A percentile compares a stretch with the other conserved stretches of the same genome.
Conservation (phyloP, 2,329 filamentous ascomycete genomes). For the Lecanicillium sp. region DNA sequence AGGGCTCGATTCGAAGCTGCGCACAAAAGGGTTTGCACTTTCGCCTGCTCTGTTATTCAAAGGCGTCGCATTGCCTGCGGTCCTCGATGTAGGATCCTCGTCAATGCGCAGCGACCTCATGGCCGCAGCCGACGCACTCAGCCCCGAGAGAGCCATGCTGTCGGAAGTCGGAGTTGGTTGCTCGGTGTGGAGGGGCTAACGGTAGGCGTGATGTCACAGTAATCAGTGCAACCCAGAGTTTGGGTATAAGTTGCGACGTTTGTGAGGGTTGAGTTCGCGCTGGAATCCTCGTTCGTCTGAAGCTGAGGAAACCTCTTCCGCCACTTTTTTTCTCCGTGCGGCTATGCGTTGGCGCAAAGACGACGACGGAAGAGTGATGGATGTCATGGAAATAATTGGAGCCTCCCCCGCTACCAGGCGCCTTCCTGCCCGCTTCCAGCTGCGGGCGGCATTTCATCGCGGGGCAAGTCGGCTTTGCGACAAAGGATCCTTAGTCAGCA, state of each 20-base stretch:
- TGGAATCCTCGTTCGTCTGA: background rate
- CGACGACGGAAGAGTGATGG: constrained; percentile 2
- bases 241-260: background rate
- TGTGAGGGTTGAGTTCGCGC: too few species aligned
- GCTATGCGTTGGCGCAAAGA: constrained; percentile 5
- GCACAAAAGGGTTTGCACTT: constrained; percentile 52
- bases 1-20: constrained; percentile 69
- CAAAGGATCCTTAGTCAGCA: background rate
- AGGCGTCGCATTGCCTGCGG: constrained; percentile 17
- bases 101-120: constrained; percentile 25
- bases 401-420: constrained; percentile 7
- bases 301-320: background rate
- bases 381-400: constrained; percentile 12
- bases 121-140: constrained; percentile 30
- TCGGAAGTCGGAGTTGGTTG: background rate
- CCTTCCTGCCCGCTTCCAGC: constrained; percentile 3
- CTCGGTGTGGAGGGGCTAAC: background rate
- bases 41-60: constrained; percentile 31
- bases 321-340: background rate
- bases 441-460: constrained; percentile 13
- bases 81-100: constrained; percentile 17
- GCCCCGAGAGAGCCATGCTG: constrained; percentile 33
- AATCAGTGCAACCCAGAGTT: too few species aligned
- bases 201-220: background rate
- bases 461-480: constrained; percentile 6